A percentile compares a stretch with the other conserved stretches of the same genome.
phyloP scores from a whole-genome alignment of 2,329 filamentous ascomycete species.

The Stachybotrys chlorohalonatus region DNA sequence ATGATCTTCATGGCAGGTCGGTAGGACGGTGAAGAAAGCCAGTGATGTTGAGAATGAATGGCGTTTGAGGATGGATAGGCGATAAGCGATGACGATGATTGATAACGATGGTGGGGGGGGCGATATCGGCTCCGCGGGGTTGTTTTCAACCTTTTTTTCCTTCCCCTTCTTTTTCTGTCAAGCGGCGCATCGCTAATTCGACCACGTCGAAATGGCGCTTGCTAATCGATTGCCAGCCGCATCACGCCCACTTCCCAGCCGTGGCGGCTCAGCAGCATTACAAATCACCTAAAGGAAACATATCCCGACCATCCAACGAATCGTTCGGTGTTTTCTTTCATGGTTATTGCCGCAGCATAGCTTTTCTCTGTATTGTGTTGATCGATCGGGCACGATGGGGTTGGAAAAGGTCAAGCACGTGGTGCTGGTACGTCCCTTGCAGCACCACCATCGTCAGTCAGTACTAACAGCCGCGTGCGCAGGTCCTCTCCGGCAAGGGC shows the following conservation, averaged over 20 bases:
- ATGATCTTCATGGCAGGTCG: no score
- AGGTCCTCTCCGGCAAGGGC: constrained; percentile 90
- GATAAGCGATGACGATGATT: no score
- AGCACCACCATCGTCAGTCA: no score
- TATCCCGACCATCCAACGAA: neutral
- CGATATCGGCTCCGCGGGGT: neutral
- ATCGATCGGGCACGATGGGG: constrained; percentile 16
- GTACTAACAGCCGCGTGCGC: constrained; percentile 7
- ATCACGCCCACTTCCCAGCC: neutral
- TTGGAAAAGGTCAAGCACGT: constrained; percentile 62
- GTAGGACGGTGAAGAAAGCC: no score
- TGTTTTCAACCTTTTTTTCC: neutral
- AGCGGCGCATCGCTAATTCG: neutral
- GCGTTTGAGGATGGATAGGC: no score
- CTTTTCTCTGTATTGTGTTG: neutral
- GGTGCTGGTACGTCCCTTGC: constrained; percentile 49
- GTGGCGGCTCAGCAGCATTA: neutral
- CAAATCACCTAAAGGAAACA: neutral
- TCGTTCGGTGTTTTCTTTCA: neutral
- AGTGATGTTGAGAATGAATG: no score
- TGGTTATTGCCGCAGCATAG: neutral
- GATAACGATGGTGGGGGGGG: no score
- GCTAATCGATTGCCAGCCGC: neutral
- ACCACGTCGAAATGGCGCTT: neutral
- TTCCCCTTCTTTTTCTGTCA: neutral